Evolutionary conservation across 2,329 filamentous ascomycete species (phyloP).

Genomic region (Fusarium caatingaense): DNA sequence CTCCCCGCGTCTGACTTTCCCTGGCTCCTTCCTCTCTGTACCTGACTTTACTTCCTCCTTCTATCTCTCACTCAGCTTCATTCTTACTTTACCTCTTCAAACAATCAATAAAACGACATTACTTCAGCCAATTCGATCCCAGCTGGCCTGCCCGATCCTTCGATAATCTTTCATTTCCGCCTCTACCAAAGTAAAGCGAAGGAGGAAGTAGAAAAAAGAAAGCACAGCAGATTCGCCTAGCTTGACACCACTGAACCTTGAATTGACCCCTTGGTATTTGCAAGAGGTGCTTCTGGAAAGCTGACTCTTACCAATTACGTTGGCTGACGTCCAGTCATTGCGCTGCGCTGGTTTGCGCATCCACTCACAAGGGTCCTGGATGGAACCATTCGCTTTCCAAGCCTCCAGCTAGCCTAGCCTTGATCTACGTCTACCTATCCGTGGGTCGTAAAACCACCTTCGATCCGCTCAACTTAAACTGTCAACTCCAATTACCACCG

Average conservation of each 20-base stretch:
- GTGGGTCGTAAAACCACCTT: conserved; percentile 46
- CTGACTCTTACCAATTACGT: conserved; percentile 15
- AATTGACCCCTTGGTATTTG: conserved; percentile 13
- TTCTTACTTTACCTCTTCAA: conserved; percentile 7
- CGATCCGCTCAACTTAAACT: conserved; percentile 43
- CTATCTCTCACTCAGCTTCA: conserved; percentile 13
- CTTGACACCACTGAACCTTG: neutral
- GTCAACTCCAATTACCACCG: conserved; percentile 27
- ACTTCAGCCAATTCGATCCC: neutral
- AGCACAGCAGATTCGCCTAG: neutral
- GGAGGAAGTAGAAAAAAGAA: neutral
- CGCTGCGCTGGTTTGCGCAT: conserved; percentile 19
- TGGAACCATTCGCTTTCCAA: conserved; percentile 46
- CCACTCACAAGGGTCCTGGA: conserved; percentile 42
- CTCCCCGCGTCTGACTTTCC: conserved; percentile 46
- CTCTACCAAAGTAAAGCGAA: neutral
- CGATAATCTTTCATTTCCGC: neutral
- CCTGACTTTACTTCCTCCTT: conserved; percentile 18
- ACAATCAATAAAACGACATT: neutral
- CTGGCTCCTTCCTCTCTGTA: conserved; percentile 6
- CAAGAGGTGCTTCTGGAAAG: conserved; percentile 24
- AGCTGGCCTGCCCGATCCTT: neutral
- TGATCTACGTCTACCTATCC: conserved; percentile 33
- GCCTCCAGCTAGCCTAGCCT: conserved; percentile 37
- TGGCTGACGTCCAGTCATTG: conserved; percentile 15